phyloP scores from a whole-genome alignment of 1,284 basidiomycete species.

The Peniophora sp. region DNA sequence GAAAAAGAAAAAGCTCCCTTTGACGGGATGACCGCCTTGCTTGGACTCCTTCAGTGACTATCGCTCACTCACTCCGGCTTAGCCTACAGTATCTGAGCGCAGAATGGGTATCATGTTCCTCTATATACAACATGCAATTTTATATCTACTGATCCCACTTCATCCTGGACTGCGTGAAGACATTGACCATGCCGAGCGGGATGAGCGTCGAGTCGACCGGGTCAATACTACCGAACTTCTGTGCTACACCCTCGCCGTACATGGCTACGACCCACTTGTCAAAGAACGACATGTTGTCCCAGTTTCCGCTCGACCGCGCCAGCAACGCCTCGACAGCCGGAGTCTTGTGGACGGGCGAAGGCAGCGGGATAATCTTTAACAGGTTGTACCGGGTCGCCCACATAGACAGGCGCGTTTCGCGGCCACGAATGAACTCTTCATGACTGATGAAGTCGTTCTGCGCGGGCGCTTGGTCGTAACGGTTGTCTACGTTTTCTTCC shows the following conservation, averaged over 20 bases:
- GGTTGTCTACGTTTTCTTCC: conserved; percentile 22
- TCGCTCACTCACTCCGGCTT: no score
- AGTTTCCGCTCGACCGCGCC: not conserved
- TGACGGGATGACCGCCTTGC: no score
- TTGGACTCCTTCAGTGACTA: no score
- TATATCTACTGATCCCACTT: conserved; percentile 28
- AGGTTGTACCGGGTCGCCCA: conserved; percentile 24
- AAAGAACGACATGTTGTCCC: not conserved
- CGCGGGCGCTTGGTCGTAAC: not conserved
- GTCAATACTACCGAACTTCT: conserved; percentile 33
- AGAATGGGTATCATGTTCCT: no score
- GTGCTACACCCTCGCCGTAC: conserved; percentile 34
- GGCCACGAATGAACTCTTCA: conserved; percentile 23
- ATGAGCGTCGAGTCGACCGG: conserved; percentile 33
- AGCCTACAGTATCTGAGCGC: no score
- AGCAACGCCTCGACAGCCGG: conserved; percentile 17
- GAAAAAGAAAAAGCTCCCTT: conserved; percentile 9
- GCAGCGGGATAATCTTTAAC: conserved; percentile 19
- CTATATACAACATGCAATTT: no score
- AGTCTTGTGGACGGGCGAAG: conserved; percentile 12
- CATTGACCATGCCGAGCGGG: conserved; percentile 33
- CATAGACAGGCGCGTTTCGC: conserved; percentile 21
- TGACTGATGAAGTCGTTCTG: conserved; percentile 24
- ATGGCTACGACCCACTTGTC: conserved; percentile 29
- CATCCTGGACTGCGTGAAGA: conserved; percentile 31